These are phyloP conservation scores for Suhomyces atakaporum DNA, from an alignment of 1,139 yeast species.

Conservation along the genomic window DNA sequence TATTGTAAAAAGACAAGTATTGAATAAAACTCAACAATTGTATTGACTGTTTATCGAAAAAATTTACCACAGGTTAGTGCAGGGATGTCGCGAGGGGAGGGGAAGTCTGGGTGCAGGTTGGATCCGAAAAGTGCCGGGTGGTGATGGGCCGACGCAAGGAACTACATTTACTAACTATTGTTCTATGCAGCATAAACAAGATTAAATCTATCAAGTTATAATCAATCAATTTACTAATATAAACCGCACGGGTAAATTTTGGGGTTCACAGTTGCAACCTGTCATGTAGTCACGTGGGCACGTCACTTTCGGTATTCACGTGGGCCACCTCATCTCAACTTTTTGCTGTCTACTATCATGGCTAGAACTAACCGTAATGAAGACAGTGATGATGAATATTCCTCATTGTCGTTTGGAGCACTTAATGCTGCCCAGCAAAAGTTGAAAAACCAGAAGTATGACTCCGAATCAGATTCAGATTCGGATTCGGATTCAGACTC, in stretches of 20 bases:
- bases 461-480: conserved; percentile 15
- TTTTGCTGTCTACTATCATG: background rate
- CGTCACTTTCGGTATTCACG: conserved; percentile 3
- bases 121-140: conserved; percentile 8
- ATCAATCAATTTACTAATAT: too few relatives aligned
- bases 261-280: background rate
- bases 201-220: too few relatives aligned
- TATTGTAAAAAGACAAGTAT: conserved; percentile 11
- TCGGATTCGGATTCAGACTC: conserved; percentile 13
- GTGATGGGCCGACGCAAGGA: conserved; percentile 1
- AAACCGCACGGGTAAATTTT: too few relatives aligned
- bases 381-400: conserved; percentile 40
- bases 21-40: conserved; percentile 10
- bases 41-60: conserved; percentile 11
- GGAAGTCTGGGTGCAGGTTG: conserved; percentile 7
- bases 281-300: background rate
- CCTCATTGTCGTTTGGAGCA: conserved; percentile 21
- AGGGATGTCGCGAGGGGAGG: conserved; percentile 11
- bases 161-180: too few relatives aligned
- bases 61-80: conserved; percentile 14
- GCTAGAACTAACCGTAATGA: conserved; percentile 13
- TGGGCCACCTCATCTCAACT: conserved; percentile 5
- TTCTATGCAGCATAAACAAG: too few relatives aligned
- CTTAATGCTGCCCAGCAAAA: conserved; percentile 40
- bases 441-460: conserved; percentile 21